Conservation (phyloP, 1,284 basidiomycete genomes). For the Leccinum ambiguum region DNA sequence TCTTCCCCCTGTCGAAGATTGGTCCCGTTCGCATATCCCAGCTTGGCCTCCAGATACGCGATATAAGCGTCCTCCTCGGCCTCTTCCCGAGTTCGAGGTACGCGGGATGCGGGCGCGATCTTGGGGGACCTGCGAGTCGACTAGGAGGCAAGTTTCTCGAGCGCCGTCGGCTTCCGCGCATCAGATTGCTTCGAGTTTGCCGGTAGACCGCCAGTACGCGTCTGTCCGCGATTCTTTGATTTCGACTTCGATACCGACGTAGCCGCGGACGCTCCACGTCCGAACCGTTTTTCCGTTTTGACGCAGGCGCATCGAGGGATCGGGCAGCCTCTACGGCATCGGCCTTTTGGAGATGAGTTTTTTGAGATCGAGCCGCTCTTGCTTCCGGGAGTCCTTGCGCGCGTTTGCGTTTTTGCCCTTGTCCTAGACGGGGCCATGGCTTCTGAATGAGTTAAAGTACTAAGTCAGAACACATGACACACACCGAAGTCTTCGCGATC, state of each 20-base stretch:
- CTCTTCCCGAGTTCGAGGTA: no score
- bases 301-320: slow-evolving; percentile 40
- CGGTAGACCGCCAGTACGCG: no score
- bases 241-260: not conserved
- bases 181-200: no score
- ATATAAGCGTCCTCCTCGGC: no score
- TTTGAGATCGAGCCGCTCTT: slow-evolving; percentile 56
- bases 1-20: no score
- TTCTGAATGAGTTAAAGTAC: not conserved
- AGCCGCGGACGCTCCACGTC: slow-evolving; percentile 5
- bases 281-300: slow-evolving; percentile 40
- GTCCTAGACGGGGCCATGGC: slow-evolving; percentile 1
- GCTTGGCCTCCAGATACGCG: no score
- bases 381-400: slow-evolving; percentile 66
- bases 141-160: no score
- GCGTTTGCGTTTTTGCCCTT: slow-evolving; percentile 26
- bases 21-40: no score
- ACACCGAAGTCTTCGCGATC: slow-evolving; percentile 16
- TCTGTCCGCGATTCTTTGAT: not conserved
- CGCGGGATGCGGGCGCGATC: no score
- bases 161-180: no score
- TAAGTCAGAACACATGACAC: not conserved
- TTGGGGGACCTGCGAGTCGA: no score
- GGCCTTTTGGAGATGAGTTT: slow-evolving; percentile 35
- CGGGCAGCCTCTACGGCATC: slow-evolving; percentile 34